Percentiles rank a stretch among this genome's conserved stretches.
These are phyloP conservation scores for Botryotinia calthae DNA, from an alignment of 2,329 filamentous ascomycete species.

Conservation along the genomic window DNA sequence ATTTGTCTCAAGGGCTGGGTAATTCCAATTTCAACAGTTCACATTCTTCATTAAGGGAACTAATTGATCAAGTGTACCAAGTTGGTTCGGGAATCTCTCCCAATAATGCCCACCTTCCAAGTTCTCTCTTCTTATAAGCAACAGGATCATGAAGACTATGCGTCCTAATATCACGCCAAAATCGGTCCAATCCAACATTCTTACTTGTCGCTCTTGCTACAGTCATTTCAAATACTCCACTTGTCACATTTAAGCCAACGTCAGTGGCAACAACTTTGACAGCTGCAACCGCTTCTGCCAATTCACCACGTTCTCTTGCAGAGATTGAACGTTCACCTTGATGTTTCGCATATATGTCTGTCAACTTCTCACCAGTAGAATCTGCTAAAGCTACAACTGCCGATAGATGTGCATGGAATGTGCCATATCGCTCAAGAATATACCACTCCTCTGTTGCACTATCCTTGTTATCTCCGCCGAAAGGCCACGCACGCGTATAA, in stretches of 20 bases:
- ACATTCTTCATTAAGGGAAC: no score
- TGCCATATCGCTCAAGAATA: conserved; percentile 62
- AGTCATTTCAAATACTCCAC: conserved; percentile 63
- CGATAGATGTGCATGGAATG: conserved; percentile 59
- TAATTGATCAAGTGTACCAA: conserved; percentile 52
- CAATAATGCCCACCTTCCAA: conserved; percentile 56
- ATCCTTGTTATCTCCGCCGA: conserved; percentile 58
- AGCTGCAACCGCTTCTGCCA: conserved; percentile 61
- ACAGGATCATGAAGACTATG: conserved; percentile 67
- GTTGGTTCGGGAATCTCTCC: conserved; percentile 52
- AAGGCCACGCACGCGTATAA: conserved; percentile 62
- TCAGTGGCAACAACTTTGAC: conserved; percentile 63
- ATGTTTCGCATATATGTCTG: conserved; percentile 47
- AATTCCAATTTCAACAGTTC: neutral
- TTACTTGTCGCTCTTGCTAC: conserved; percentile 56
- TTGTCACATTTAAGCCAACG: conserved; percentile 55
- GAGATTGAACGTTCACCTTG: conserved; percentile 46
- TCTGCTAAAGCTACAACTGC: conserved; percentile 59
- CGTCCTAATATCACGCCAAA: conserved; percentile 65
- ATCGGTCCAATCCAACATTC: conserved; percentile 61
- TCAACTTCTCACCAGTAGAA: conserved; percentile 50
- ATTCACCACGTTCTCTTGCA: conserved; percentile 53
- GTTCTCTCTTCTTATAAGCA: conserved; percentile 63
- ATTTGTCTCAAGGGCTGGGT: neutral
- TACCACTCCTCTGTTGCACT: conserved; percentile 62